phyloP scores from a whole-genome alignment of 2,329 filamentous ascomycete genomes.

The Tolypocladium tropicale region DNA sequence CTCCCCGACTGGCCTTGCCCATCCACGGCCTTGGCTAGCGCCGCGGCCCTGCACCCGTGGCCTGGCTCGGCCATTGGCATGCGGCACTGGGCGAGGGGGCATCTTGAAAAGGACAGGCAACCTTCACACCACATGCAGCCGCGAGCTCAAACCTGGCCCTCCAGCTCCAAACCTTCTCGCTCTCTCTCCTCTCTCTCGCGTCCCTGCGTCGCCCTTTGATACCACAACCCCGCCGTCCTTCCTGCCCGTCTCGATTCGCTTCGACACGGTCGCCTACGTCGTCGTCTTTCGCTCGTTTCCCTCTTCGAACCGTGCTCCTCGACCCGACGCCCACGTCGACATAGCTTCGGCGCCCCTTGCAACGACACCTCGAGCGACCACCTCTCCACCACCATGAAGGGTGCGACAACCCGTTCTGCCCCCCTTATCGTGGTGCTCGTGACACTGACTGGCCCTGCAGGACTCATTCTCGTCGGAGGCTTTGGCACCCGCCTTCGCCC shows the following conservation, averaged over 20 bases:
- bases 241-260: not conserved
- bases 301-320: not conserved
- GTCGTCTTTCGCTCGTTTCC: not conserved
- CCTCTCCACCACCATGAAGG: not conserved
- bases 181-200: too few species aligned
- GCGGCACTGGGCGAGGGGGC: not conserved
- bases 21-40: not conserved
- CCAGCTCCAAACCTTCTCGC: not conserved
- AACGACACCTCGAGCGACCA: not conserved
- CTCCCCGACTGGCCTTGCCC: not conserved
- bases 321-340: not conserved
- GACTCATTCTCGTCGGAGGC: constrained; percentile 97
- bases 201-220: not conserved
- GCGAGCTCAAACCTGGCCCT: not conserved
- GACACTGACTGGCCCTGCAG: constrained; percentile 34
- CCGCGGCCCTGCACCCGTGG: not conserved
- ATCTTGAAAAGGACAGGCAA: not conserved
- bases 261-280: not conserved
- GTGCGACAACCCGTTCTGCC: not conserved
- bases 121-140: not conserved
- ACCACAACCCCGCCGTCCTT: not conserved
- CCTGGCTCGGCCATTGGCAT: not conserved
- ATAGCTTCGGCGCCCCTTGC: not conserved
- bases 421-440: not conserved
- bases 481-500: constrained; percentile 97